Evolutionary conservation across 2,329 filamentous ascomycete genomes (phyloP), one percentile per base, ranked within the genome.

Genomic region (Ophiostoma australiae): DNA sequence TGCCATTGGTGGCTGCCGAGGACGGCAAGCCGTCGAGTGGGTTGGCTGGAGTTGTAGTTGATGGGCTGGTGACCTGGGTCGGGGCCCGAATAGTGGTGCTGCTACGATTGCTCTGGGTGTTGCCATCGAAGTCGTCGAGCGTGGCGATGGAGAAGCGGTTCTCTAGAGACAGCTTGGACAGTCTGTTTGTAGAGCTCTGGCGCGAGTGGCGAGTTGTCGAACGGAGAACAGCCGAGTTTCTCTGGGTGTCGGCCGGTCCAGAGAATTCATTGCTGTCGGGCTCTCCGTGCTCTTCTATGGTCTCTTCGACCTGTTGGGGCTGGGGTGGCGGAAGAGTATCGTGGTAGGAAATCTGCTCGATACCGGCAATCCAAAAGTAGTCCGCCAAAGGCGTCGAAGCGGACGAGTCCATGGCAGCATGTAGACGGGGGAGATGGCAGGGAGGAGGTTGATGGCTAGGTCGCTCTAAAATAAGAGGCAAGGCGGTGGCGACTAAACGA

Each of bases 361-460:
- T 84, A 76, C 89, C 89, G 75, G 89, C 89, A 78, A 91, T 90
- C 89, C 89, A 91, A 80, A 91, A 91, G 81, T 91, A 91, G 79
- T 91, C 89, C 80, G 89, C 89, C 78, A 91, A 83, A 77, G 89
- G 89, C 74, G 84, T 84, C 74, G 87, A 88, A 72, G 71, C 73
- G 23, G 87, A 84, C 80, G 80, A 82, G 78, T 87, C 86, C 86
- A 88, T 88, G 81, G 80, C 84, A 82, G 71, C 70, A 73, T 72
- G 39, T 23, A 63, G 58, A 63, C 27, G 23, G 27, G 27, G 17
- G 72, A 65, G 44, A 31, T 61, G 48, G 39, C 15, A 31, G 6
- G n/a, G 11, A 48, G 27, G 75, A 76, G 31, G 69, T 48, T 20
- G 58, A 10, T 20, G 15, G 37, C 1, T 33, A 23, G 6, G 11